A percentile compares a stretch with the other conserved stretches of the same genome.
phyloP scores from a whole-genome alignment of 768 basidiomycete species.

The Xerocomellus chrysenteron region DNA sequence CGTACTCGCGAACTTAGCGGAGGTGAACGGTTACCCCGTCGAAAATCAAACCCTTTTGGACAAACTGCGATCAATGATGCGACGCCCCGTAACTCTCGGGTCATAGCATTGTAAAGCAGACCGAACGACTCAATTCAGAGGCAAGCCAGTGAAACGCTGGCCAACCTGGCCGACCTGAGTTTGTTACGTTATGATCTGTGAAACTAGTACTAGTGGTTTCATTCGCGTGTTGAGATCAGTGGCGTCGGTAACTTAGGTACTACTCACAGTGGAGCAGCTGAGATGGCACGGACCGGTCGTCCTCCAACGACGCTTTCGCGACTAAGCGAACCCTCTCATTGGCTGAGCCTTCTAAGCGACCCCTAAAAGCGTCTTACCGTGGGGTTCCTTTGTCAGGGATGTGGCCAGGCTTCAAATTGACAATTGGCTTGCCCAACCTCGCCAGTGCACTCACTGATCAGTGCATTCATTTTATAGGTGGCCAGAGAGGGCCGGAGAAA shows the following conservation, averaged over 20 bases:
- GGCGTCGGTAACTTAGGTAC: slow-evolving; percentile 10
- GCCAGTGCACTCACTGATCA: too few species aligned
- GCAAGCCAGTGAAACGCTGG: background rate
- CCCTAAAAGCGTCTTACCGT: too few species aligned
- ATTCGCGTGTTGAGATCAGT: slow-evolving; percentile 6
- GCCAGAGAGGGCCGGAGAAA: background rate
- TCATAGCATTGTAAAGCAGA: background rate
- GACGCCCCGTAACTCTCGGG: background rate
- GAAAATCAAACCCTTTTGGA: background rate
- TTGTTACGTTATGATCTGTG: slow-evolving; percentile 13
- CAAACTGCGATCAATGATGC: background rate
- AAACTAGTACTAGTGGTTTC: background rate
- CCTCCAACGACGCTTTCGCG: background rate
- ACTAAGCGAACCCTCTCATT: too few species aligned
- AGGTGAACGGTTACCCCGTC: background rate
- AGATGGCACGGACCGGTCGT: too few species aligned
- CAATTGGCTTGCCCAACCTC: too few species aligned
- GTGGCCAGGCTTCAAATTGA: too few species aligned
- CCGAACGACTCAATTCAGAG: background rate
- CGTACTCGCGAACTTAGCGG: background rate
- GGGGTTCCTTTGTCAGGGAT: too few species aligned
- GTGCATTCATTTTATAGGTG: background rate
- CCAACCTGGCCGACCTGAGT: background rate
- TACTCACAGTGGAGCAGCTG: too few species aligned
- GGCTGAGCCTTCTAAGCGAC: too few species aligned